These are phyloP conservation scores for Cladosporium halotolerans DNA, from an alignment of 2,329 filamentous ascomycete genomes.

Conservation along the genomic window DNA sequence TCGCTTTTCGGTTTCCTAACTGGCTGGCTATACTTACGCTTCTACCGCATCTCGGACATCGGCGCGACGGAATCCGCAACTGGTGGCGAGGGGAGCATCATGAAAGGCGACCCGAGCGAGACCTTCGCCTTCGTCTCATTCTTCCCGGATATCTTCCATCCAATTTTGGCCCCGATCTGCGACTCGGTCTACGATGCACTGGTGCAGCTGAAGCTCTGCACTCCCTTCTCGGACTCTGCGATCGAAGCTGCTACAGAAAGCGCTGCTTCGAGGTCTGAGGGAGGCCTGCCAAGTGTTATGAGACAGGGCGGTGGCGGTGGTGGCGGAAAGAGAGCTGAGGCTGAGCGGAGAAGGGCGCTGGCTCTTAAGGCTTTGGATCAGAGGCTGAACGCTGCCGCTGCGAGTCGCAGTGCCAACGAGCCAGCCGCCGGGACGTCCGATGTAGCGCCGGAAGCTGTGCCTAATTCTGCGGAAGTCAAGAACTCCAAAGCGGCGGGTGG, in stretches of 20 bases:
- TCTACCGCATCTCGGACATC: slow-evolving; percentile 68
- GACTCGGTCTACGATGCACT: slow-evolving; percentile 69
- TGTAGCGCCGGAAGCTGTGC: neutral
- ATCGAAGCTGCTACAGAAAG: slow-evolving; percentile 67
- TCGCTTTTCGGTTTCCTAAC: slow-evolving; percentile 75
- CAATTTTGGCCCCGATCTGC: slow-evolving; percentile 66
- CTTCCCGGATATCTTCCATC: slow-evolving; percentile 80
- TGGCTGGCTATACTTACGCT: slow-evolving; percentile 93
- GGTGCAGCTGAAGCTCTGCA: slow-evolving; percentile 70
- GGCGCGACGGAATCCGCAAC: slow-evolving; percentile 41
- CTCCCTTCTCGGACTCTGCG: slow-evolving; percentile 77
- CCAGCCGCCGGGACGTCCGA: neutral
- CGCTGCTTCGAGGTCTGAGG: slow-evolving; percentile 59
- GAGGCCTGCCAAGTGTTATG: slow-evolving; percentile 54
- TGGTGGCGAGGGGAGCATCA: slow-evolving; percentile 46
- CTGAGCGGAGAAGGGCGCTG: slow-evolving; percentile 79
- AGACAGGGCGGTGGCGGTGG: slow-evolving; percentile 39
- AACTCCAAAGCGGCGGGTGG: neutral
- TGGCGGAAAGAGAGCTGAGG: slow-evolving; percentile 73
- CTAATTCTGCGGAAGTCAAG: neutral
- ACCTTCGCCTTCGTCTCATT: slow-evolving; percentile 95
- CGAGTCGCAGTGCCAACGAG: neutral
- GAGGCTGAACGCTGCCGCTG: slow-evolving; percentile 68
- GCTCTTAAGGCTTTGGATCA: slow-evolving; percentile 90
- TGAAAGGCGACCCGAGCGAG: slow-evolving; percentile 89